Conservation (phyloP, 768 basidiomycete genomes). For the Sporobolomyces pararoseus region DNA sequence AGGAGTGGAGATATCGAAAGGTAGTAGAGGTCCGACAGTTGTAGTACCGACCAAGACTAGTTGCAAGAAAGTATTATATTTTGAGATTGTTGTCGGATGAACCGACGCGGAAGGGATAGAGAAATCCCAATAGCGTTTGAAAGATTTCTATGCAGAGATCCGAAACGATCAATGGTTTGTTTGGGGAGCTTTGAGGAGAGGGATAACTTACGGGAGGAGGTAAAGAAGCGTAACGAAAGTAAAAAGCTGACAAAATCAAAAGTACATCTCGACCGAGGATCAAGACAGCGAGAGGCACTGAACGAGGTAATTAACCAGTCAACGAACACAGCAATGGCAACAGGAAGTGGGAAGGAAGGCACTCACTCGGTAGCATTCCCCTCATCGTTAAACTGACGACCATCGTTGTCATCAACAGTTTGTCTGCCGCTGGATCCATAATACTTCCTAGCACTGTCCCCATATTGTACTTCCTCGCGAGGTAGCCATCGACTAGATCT, state of each 20-base stretch:
- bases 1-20: conserved; percentile 57
- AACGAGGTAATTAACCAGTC: neutral
- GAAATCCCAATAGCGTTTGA: conserved; percentile 90
- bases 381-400: conserved; percentile 79
- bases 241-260: conserved; percentile 82
- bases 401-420: conserved; percentile 88
- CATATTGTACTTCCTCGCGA: conserved; percentile 83
- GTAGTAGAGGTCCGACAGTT: conserved; percentile 75
- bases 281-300: conserved; percentile 78
- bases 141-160: conserved; percentile 66
- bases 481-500: conserved; percentile 82
- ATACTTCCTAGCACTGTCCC: conserved; percentile 89
- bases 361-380: conserved; percentile 74
- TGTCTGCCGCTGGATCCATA: conserved; percentile 95
- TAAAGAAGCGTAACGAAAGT: conserved; percentile 83
- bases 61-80: conserved; percentile 91
- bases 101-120: conserved; percentile 93
- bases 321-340: neutral
- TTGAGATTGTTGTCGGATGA: conserved; percentile 86
- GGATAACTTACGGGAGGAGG: conserved; percentile 68
- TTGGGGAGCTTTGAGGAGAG: neutral
- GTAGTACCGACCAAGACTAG: conserved; percentile 84
- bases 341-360: neutral
- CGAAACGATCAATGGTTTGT: too few species aligned
- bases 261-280: conserved; percentile 86